Conservation (phyloP, 1,284 basidiomycete genomes). For the Rugosomyces carneus region DNA sequence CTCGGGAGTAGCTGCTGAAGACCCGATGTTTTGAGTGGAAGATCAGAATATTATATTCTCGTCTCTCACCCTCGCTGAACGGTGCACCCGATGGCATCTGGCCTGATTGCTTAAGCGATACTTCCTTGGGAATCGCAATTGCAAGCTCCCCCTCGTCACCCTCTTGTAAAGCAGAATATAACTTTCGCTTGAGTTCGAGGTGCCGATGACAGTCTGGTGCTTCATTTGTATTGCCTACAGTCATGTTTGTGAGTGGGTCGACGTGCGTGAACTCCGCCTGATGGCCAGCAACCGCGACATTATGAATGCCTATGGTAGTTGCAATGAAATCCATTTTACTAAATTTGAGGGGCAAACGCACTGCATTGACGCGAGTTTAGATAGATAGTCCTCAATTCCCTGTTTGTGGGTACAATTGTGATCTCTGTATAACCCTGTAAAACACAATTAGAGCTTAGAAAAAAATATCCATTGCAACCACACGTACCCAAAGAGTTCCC, state of each 20-base stretch:
- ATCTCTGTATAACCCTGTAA: conserved; percentile 87
- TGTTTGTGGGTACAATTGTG: conserved; percentile 73
- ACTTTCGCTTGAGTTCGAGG: conserved; percentile 89
- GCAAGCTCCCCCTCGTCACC: conserved; percentile 92
- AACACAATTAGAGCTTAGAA: conserved; percentile 17
- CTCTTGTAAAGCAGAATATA: conserved; percentile 88
- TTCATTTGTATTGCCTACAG: conserved; percentile 49
- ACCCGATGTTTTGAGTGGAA: background rate
- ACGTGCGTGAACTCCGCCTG: conserved; percentile 69
- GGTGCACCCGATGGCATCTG: conserved; percentile 33
- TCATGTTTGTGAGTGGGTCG: conserved; percentile 71
- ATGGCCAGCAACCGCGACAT: conserved; percentile 64
- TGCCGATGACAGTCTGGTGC: conserved; percentile 84
- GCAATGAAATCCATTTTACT: conserved; percentile 11
- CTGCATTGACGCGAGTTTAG: conserved; percentile 84
- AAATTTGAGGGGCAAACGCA: conserved; percentile 33
- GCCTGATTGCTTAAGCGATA: conserved; percentile 60
- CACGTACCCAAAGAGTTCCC: conserved; percentile 67
- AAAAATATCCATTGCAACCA: conserved; percentile 11
- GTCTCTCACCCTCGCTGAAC: conserved; percentile 54
- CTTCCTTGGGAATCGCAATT: conserved; percentile 82
- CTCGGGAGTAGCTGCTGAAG: conserved; percentile 66
- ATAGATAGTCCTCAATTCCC: conserved; percentile 74
- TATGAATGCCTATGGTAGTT: conserved; percentile 55
- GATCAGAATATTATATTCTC: conserved; percentile 10